Evolutionary conservation across 1,139 yeast genomes (phyloP), one percentile per base, ranked within the genome.

Genomic region (Sugiyamaella grinbergsii): DNA sequence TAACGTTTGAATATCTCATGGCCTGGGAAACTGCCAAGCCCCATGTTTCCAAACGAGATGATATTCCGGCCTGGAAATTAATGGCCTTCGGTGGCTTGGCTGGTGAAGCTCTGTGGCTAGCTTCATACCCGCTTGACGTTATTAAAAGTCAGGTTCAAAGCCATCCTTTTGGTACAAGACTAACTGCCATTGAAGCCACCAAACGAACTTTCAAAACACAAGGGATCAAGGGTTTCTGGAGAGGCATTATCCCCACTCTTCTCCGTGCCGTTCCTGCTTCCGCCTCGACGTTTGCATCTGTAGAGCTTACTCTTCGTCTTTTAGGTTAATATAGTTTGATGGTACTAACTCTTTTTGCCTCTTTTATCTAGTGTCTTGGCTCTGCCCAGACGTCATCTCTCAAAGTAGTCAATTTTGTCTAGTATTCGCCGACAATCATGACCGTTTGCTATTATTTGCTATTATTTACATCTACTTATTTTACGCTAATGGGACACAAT

Each of bases 221-320:
- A 33, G 90, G 91, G 0, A 54, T 74, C 13, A 57, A 70, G 5
- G 90, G 89, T 0, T 82, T 84, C 62, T 84, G 89, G 88, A 73
- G 80, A 57, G 91, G 93, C 1, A 72, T 85, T 38, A 78, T 77
- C 2, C 93, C 91, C 0, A 83, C 90, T 34, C 71, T 85, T 51
- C 60, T 83, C 23, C 71, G 93, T 56, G 91, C 91, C 0, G 74
- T 82, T 23, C 91, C 91, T 1, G 83, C 88, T 54, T 80, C 85
- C 54, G 88, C 90, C 0, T 85, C 86, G 7, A 84, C 91, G 0
- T 84, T 84, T 72, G 87, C 88, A n/a, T 79, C 84, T 39, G 91
- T 83, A 1, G 91, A 84, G 63, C 70, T 81, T 56, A 83, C 88
- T 0, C 69, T 84, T 56, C 67, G 91, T 41, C 54, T 82, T 24